These are phyloP conservation scores for Prunus armeniaca DNA, from an alignment of 306 rosid genomes.

Conservation along the genomic window DNA sequence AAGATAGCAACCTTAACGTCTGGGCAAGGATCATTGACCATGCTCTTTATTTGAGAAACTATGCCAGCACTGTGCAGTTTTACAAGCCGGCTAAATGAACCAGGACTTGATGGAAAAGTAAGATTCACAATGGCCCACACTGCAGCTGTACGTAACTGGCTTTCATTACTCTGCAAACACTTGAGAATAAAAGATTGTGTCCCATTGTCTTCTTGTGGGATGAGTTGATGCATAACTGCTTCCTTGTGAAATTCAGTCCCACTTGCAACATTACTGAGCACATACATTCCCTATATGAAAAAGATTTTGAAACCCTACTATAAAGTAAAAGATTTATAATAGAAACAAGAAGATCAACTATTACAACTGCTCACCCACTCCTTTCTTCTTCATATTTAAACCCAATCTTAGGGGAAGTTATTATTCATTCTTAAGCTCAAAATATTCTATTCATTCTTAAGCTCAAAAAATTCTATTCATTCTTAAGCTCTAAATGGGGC, in stretches of 20 bases:
- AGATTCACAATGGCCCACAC: constrained; percentile 73
- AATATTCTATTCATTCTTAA: no score
- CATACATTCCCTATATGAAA: constrained; percentile 71
- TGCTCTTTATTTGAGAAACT: constrained; percentile 67
- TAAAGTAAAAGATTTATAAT: neutral
- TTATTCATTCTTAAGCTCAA: no score
- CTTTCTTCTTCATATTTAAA: neutral
- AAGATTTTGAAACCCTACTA: neutral
- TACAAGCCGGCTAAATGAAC: constrained; percentile 46
- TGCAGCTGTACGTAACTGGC: constrained; percentile 58
- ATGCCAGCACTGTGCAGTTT: constrained; percentile 59
- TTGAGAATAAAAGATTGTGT: constrained; percentile 47
- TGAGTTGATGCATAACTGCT: constrained; percentile 65
- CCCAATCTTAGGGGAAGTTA: neutral
- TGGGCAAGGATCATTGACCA: constrained; percentile 69
- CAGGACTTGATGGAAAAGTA: constrained; percentile 59
- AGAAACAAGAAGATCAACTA: neutral
- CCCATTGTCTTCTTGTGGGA: constrained; percentile 45
- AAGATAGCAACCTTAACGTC: constrained; percentile 66
- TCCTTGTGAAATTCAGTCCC: constrained; percentile 82
- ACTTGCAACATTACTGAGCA: constrained; percentile 68
- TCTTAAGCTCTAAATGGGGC: no score
- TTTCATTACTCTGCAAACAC: constrained; percentile 61
- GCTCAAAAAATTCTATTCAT: no score
- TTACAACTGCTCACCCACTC: neutral